phyloP scores from a whole-genome alignment of 805 yeast species.

The Candida sonorensis region DNA sequence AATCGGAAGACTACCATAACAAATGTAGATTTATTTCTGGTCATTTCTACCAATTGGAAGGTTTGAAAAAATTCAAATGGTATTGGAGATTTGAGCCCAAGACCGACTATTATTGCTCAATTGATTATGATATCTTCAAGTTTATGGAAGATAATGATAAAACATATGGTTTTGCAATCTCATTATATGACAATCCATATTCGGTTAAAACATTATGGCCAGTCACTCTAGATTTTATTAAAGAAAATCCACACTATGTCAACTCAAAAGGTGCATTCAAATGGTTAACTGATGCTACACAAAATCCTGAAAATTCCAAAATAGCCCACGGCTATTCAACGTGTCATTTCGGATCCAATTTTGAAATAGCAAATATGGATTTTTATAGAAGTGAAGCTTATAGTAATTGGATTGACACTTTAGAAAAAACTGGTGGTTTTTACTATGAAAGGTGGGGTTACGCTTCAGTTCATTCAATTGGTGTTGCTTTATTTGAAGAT shows the following conservation, averaged over 20 bases:
- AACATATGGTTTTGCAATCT: conserved; percentile 69
- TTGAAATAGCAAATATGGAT: conserved; percentile 81
- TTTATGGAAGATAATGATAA: conserved; percentile 65
- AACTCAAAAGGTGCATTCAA: conserved; percentile 51
- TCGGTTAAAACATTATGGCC: conserved; percentile 66
- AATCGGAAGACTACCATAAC: conserved; percentile 59
- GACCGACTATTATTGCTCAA: conserved; percentile 59
- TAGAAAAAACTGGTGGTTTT: conserved; percentile 74
- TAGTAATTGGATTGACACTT: conserved; percentile 52
- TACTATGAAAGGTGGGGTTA: conserved; percentile 93
- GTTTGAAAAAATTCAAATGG: conserved; percentile 53
- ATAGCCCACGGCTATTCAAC: conserved; percentile 40
- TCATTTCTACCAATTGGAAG: conserved; percentile 54
- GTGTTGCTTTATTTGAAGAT: conserved; percentile 66
- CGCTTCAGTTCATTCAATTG: conserved; percentile 83
- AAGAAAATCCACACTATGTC: conserved; percentile 52
- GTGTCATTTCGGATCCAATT: conserved; percentile 88
- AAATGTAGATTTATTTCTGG: conserved; percentile 83
- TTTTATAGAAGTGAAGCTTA: conserved; percentile 70
- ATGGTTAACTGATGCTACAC: conserved; percentile 47
- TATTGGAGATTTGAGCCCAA: conserved; percentile 82
- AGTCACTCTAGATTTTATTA: conserved; percentile 55
- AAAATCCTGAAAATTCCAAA: conserved; percentile 37
- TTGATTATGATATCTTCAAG: conserved; percentile 72
- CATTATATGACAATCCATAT: conserved; percentile 64